Percentiles rank a stretch among this genome's conserved stretches.
These are phyloP conservation scores for Ceratopteris richardii DNA, from an alignment of 75 land plant species.

Conservation along the genomic window DNA sequence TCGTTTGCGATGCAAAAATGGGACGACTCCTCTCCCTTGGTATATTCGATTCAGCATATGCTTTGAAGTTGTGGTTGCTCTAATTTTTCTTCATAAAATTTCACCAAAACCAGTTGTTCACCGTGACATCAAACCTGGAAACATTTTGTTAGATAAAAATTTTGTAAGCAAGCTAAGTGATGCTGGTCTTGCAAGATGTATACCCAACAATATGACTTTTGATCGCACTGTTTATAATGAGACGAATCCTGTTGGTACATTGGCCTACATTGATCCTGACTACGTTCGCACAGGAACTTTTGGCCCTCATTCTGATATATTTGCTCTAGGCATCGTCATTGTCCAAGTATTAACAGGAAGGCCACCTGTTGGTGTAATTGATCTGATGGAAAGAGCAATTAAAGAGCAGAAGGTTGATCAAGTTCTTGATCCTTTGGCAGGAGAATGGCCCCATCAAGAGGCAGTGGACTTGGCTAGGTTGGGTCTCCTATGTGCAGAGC, in stretches of 20 bases:
- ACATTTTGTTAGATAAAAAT: constrained; percentile 21
- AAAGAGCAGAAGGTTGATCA: constrained; percentile 39
- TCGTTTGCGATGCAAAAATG: constrained; percentile 1
- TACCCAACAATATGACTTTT: constrained; percentile 2
- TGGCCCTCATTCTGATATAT: constrained; percentile 20
- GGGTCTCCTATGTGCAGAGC: constrained; percentile 43
- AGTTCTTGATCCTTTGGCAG: constrained; percentile 43
- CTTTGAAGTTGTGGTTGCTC: constrained; percentile 7
- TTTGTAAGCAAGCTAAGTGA: constrained; percentile 18
- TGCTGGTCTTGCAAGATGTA: constrained; percentile 18
- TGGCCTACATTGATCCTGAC: constrained; percentile 34
- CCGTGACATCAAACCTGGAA: constrained; percentile 18
- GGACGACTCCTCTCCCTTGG: constrained; percentile 18
- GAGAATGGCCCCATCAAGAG: constrained; percentile 51
- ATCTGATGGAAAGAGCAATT: constrained; percentile 47
- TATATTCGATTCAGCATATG: constrained; percentile 5
- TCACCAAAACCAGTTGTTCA: constrained; percentile 15
- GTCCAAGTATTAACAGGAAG: constrained; percentile 16
- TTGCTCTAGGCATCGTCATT: constrained; percentile 19
- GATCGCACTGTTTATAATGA: constrained; percentile 21
- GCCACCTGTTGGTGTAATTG: constrained; percentile 33
- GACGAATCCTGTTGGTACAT: constrained; percentile 59
- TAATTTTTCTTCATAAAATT: constrained; percentile 8
- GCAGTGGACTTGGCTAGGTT: constrained; percentile 38
- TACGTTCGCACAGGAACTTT: constrained; percentile 14